These are phyloP conservation scores for Liquidambar formosana DNA, from an alignment of 164 flowering plant species.

Conservation along the genomic window DNA sequence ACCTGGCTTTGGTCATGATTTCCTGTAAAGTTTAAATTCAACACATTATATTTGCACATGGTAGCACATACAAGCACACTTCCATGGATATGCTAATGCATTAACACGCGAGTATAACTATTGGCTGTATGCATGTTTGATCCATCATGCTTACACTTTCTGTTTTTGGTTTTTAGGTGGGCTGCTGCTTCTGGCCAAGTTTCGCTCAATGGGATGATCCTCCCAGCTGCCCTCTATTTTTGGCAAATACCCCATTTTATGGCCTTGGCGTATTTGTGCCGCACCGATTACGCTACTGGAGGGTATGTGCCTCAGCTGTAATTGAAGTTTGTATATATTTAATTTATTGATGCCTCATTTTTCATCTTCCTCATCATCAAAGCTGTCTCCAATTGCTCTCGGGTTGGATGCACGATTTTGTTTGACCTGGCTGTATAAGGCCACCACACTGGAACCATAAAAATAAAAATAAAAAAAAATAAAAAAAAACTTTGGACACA, in stretches of 20 bases:
- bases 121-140: not conserved
- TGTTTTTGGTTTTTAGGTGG: conserved; percentile 59
- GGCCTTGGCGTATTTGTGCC: conserved; percentile 95
- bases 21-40: not conserved
- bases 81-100: not conserved
- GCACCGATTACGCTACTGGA: conserved; percentile 92
- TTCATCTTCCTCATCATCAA: not conserved
- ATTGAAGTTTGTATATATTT: not conserved
- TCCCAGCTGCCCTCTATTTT: conserved; percentile 95
- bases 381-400: not conserved
- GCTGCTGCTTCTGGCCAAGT: conserved; percentile 85
- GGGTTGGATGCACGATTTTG: not conserved
- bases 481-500: too few relatives aligned
- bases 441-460: too few relatives aligned
- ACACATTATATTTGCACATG: not conserved
- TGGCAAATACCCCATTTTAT: conserved; percentile 99
- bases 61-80: not conserved
- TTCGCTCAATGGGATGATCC: conserved; percentile 74
- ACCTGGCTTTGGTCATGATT: too few relatives aligned
- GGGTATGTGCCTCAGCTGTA: conserved; percentile 52
- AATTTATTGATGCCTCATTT: not conserved
- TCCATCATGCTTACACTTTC: conserved; percentile 11
- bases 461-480: too few relatives aligned
- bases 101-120: not conserved
- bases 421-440: not conserved